Evolutionary conservation across 2,329 filamentous ascomycete species (phyloP), one percentile per base, ranked within the genome.

Genomic region (Sclerotinia minor): DNA sequence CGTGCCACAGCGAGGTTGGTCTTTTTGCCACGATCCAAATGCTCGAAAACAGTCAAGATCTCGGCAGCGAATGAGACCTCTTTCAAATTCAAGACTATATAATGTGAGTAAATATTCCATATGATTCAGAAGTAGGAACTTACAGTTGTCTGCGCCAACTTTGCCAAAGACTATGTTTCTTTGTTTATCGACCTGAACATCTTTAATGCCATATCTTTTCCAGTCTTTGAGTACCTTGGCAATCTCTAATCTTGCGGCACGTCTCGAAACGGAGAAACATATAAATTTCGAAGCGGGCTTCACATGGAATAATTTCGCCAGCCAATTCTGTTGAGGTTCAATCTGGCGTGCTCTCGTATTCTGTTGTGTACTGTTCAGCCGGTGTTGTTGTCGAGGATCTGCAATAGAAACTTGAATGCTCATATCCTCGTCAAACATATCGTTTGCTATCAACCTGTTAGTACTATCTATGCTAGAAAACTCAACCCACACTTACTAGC

Each of bases 41-140:
- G 66, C 45, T 67, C 59, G 29, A 64, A 65, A 70, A 96, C 90
- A 1, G 90, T 92, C 81, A 96, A 96, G 70, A 97, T 85, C 77
- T 97, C 92, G 49, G 89, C 88, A 21, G 92, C 90, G 78, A 98
- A 94, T 19, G 89, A 85, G n/a, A 97, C 93, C 66, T 92, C 90
- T 76, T 94, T 95, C 76, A 97, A 86, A 71, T 89, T 85, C 64
- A 96, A 84, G 75, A 90, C 92, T 94, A 73, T 52, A 47, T 1
- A 13, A 44, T 38, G 67, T 73, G 70, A 74, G 76, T 73, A 68
- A 1, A 19, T 29, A 19, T 32, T 47, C 2, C 15, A 19, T 13
- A 44, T 7, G 24, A 7, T 35, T 47, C 5, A 24, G 15, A 21
- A 38, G 1, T 21, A 32, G 13, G 26, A 38, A 81, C 91, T 85